Evolutionary conservation across 2,329 filamentous ascomycete species (phyloP).

Genomic region (Byssoonygena ceratinophila): DNA sequence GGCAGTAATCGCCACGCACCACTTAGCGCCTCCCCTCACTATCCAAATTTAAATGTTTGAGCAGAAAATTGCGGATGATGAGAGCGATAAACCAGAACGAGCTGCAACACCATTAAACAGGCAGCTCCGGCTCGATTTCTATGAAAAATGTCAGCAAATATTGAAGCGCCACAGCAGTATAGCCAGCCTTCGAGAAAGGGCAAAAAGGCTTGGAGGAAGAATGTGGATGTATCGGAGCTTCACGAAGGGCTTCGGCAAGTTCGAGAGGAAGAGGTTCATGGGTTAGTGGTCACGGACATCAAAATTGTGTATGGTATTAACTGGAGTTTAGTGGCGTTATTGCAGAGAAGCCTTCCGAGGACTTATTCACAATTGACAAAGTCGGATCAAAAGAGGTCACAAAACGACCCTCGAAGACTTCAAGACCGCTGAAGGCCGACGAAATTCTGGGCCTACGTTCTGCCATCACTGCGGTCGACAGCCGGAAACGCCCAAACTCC

Average conservation of each 20-base stretch:
- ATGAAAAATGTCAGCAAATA: constrained; percentile 26
- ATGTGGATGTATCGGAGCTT: constrained; percentile 85
- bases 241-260: constrained; percentile 70
- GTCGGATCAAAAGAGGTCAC: constrained; percentile 57
- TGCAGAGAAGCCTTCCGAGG: constrained; percentile 66
- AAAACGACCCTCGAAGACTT: constrained; percentile 53
- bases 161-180: constrained; percentile 61
- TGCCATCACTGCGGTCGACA: constrained; percentile 64
- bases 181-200: constrained; percentile 90
- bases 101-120: neutral
- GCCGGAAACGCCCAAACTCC: constrained; percentile 62
- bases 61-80: neutral
- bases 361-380: constrained; percentile 77
- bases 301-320: too few species aligned
- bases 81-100: neutral
- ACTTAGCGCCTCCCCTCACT: neutral
- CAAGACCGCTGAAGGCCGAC: constrained; percentile 77
- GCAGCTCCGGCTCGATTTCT: neutral
- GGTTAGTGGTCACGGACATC: constrained; percentile 44
- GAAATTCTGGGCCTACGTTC: constrained; percentile 84
- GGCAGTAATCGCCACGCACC: constrained; percentile 11
- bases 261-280: constrained; percentile 82
- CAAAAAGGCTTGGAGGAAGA: constrained; percentile 98
- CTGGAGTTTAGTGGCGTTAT: constrained; percentile 72
- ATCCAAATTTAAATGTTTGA: neutral